Evolutionary conservation across 2,329 filamentous ascomycete genomes (phyloP), one percentile per base, ranked within the genome.

Genomic region (Bipolaris victoriae): DNA sequence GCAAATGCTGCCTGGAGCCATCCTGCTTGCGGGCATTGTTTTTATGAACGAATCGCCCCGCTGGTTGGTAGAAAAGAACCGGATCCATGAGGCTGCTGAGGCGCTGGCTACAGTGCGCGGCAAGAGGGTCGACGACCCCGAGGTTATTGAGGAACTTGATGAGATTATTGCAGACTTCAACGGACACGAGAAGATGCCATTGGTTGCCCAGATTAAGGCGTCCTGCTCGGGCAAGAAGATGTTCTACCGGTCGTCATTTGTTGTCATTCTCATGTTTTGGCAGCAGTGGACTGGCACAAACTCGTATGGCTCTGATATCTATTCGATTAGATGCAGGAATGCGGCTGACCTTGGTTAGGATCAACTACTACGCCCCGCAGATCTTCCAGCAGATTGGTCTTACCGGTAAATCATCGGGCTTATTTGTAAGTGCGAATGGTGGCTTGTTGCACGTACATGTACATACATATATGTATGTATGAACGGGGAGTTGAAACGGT

Each of bases 1-100:
- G 9, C 82, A 85, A 66, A 80, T 84, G 52, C 74, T 84, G 1
- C 82, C 82, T 0, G 82, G 82, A 15, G 77, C 76, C 0, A 62
- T 84, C n/a, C 78, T 85, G 49, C 65, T 85, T 9, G 63, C 77
- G 3, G 82, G 82, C 0, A 76, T 84, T 13, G 64, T 82, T 43
- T 83, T 83, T 69, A 76, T 83, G 44, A 82, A 82, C 51, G 82
- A 84, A 57, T 81, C 78, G 2, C 81, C 83, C 1, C 79, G 82
- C 16, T 84, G 81, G 81, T 76, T 84, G n/a, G 79, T 82, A n/a
- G 80, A 81, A 63, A 80, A 83, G 72, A 79, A 80, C 52, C 77
- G 78, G 2, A 69, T 79, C 16, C 71, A 78, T 4, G 79, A 81
- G 18, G 82, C 82, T 0, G 75, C 72, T 7, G 70, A 72, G 50